Conservation (phyloP, 192 early-diverging fungal genomes). For the Coemansia sp. region DNA sequence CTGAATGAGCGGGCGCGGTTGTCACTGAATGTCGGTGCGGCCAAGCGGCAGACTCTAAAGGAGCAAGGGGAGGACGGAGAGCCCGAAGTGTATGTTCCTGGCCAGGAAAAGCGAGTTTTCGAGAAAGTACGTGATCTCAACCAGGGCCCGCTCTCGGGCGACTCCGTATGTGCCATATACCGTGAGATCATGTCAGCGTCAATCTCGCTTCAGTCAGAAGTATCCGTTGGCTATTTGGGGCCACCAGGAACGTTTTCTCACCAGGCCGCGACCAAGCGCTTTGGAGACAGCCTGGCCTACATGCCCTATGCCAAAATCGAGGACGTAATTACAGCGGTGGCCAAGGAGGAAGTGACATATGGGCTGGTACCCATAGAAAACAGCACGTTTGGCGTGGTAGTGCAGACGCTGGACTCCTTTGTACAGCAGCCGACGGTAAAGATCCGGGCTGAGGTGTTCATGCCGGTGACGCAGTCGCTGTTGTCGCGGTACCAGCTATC, state of each 20-base stretch:
- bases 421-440: constrained; percentile 56
- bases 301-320: constrained; percentile 64
- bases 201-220: constrained; percentile 75
- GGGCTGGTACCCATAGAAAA: constrained; percentile 96
- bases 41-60: constrained; percentile 56
- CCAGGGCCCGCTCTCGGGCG: constrained; percentile 71
- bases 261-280: constrained; percentile 75
- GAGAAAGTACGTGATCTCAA: constrained; percentile 70
- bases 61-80: constrained; percentile 43
- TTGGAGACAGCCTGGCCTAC: constrained; percentile 77
- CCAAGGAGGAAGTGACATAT: constrained; percentile 72
- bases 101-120: constrained; percentile 74
- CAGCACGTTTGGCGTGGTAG: constrained; percentile 84
- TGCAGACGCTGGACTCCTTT: constrained; percentile 79
- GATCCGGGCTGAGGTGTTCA: constrained; percentile 77
- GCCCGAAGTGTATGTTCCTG: constrained; percentile 72
- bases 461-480: constrained; percentile 79
- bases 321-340: constrained; percentile 79
- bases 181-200: constrained; percentile 88
- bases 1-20: constrained; percentile 81
- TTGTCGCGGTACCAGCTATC: constrained; percentile 64
- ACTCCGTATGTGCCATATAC: constrained; percentile 68
- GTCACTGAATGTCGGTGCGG: constrained; percentile 75
- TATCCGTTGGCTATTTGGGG: constrained; percentile 85
- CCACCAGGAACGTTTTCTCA: constrained; percentile 88